Conservation (phyloP, 371 early-diverging fungal species). For the Saksenaea oblongispora region DNA sequence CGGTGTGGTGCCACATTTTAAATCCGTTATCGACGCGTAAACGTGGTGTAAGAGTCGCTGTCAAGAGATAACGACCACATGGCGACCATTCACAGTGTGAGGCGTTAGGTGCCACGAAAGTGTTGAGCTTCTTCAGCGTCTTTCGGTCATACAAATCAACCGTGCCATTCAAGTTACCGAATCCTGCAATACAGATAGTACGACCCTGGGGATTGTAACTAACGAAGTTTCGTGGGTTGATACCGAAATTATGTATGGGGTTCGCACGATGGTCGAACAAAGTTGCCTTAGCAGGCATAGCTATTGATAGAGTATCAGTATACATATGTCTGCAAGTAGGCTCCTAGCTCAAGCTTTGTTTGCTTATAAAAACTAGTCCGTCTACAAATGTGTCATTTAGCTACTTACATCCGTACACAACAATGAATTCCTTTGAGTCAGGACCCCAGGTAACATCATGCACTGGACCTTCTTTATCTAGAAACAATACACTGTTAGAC, state of each 20-base stretch:
- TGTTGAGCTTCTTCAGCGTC: slow-evolving; percentile 75
- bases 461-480: slow-evolving; percentile 89
- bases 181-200: slow-evolving; percentile 84
- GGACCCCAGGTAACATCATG: slow-evolving; percentile 97
- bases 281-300: slow-evolving; percentile 91
- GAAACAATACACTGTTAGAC: slow-evolving; percentile 1
- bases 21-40: slow-evolving; percentile 97
- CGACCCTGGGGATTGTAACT: slow-evolving; percentile 90
- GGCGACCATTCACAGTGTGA: slow-evolving; percentile 91
- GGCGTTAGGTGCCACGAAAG: slow-evolving; percentile 81
- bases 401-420: slow-evolving; percentile 83
- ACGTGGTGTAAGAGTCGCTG: slow-evolving; percentile 90
- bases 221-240: slow-evolving; percentile 85
- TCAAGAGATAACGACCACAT: slow-evolving; percentile 89
- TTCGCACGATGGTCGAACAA: slow-evolving; percentile 91
- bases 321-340: not conserved
- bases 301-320: slow-evolving; percentile 10
- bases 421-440: slow-evolving; percentile 92
- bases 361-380: not conserved
- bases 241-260: slow-evolving; percentile 82
- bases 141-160: slow-evolving; percentile 93
- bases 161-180: slow-evolving; percentile 94
- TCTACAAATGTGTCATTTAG: not conserved
- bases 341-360: not conserved
- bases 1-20: slow-evolving; percentile 95